Conservation (phyloP, 176 grass and related monocot genomes). For the Dendrocalamus sinicus region DNA sequence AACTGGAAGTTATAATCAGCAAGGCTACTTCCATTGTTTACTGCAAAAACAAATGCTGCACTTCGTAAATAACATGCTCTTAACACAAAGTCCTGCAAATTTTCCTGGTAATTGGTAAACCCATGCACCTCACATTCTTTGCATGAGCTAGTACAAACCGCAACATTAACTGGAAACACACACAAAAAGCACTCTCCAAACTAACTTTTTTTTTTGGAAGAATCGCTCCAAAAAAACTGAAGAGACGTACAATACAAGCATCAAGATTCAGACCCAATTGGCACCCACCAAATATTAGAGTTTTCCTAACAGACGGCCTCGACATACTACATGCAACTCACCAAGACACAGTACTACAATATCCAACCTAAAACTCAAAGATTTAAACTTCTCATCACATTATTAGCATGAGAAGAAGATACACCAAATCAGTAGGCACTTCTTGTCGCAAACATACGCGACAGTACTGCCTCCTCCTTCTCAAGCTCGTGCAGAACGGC, state of each 20-base stretch:
- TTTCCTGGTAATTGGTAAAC: constrained; percentile 4
- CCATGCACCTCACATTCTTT: constrained; percentile 45
- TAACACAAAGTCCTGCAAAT: constrained; percentile 18
- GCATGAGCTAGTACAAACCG: constrained; percentile 44
- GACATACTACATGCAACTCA: constrained; percentile 3
- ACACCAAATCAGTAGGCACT: not conserved
- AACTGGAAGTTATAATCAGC: constrained; percentile 13
- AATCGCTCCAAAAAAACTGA: constrained; percentile 3
- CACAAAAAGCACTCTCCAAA: constrained; percentile 3
- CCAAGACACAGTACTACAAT: constrained; percentile 22
- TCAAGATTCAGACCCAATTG: constrained; percentile 32
- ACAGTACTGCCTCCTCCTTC: not conserved
- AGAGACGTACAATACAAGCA: constrained; percentile 29
- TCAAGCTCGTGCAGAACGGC: not conserved
- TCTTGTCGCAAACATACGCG: constrained; percentile 31
- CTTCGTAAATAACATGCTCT: constrained; percentile 2
- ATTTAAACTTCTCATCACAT: not conserved
- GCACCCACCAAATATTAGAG: constrained; percentile 30
- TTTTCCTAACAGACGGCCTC: not conserved
- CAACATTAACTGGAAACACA: constrained; percentile 46
- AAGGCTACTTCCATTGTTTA: constrained; percentile 1
- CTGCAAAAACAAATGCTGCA: not conserved
- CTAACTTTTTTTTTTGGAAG: no score
- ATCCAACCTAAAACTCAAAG: constrained; percentile 20
- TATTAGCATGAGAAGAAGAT: constrained; percentile 12